Conservation (phyloP, 2,329 filamentous ascomycete species). For the Trichoderma breve region DNA sequence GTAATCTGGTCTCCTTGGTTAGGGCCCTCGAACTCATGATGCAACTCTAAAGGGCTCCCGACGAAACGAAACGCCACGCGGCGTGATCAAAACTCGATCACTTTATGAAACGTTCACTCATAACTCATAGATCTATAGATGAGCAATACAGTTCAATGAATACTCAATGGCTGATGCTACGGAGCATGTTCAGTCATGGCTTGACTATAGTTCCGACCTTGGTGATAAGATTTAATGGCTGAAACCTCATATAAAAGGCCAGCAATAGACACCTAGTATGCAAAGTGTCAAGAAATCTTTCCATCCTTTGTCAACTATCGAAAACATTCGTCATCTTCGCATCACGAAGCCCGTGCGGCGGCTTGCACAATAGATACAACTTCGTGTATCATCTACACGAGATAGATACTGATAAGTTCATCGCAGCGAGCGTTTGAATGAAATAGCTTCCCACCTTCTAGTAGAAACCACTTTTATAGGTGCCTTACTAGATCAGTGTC, state of each 20-base stretch:
- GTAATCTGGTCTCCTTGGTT: background rate
- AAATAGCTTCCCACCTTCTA: background rate
- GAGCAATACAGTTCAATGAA: background rate
- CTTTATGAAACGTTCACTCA: background rate
- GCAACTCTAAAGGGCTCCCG: background rate
- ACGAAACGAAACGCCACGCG: background rate
- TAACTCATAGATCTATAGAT: background rate
- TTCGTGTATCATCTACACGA: too few relatives aligned
- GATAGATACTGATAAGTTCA: too few relatives aligned
- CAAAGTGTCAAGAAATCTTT: background rate
- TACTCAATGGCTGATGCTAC: background rate
- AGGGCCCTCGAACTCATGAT: background rate
- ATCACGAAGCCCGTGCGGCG: too few relatives aligned
- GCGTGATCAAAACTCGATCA: background rate
- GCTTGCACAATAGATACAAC: too few relatives aligned
- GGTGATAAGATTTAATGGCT: too few relatives aligned
- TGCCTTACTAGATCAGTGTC: background rate
- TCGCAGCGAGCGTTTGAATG: background rate
- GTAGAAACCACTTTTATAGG: background rate
- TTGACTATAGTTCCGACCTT: too few relatives aligned
- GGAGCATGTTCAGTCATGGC: too few relatives aligned
- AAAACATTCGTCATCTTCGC: too few relatives aligned
- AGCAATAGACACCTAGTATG: background rate
- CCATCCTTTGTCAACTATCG: too few relatives aligned
- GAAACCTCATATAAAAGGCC: background rate